Conservation (phyloP, 129 eudicot genomes). For the Glebionis coronaria region DNA sequence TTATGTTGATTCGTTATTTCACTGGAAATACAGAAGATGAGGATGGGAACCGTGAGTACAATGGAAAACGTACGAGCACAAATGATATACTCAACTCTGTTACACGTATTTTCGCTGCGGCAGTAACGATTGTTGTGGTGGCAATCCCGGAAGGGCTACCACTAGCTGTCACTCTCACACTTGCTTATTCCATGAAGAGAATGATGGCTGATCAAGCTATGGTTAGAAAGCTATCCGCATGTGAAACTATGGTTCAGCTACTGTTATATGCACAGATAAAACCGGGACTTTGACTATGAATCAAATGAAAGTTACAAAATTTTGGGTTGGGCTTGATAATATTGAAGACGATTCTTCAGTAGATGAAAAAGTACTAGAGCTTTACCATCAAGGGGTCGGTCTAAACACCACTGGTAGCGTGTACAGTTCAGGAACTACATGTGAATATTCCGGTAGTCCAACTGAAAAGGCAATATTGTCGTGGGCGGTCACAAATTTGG, state of each 20-base stretch:
- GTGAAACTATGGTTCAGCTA: slow-evolving; percentile 57
- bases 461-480: slow-evolving; percentile 67
- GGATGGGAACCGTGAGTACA: slow-evolving; percentile 6
- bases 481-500: slow-evolving; percentile 54
- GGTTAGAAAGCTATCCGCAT: slow-evolving; percentile 54
- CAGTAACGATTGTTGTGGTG: slow-evolving; percentile 38
- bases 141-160: slow-evolving; percentile 74
- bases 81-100: slow-evolving; percentile 40
- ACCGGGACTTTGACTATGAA: slow-evolving; percentile 62
- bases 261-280: slow-evolving; percentile 19
- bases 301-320: slow-evolving; percentile 62
- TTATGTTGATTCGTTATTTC: slow-evolving; percentile 14
- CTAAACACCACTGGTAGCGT: slow-evolving; percentile 59
- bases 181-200: slow-evolving; percentile 11
- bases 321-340: slow-evolving; percentile 45
- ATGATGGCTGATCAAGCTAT: slow-evolving; percentile 55
- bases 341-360: slow-evolving; percentile 1
- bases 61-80: slow-evolving; percentile 19
- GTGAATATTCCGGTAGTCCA: slow-evolving; percentile 57
- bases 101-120: slow-evolving; percentile 20
- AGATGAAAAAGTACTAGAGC: slow-evolving; percentile 22
- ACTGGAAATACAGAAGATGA: slow-evolving; percentile 11
- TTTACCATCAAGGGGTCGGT: slow-evolving; percentile 56
- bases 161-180: slow-evolving; percentile 34
- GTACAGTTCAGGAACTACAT: slow-evolving; percentile 28